Evolutionary conservation across 1,284 basidiomycete genomes (phyloP).

Genomic region (Anthracocystis panici-leucophaei): DNA sequence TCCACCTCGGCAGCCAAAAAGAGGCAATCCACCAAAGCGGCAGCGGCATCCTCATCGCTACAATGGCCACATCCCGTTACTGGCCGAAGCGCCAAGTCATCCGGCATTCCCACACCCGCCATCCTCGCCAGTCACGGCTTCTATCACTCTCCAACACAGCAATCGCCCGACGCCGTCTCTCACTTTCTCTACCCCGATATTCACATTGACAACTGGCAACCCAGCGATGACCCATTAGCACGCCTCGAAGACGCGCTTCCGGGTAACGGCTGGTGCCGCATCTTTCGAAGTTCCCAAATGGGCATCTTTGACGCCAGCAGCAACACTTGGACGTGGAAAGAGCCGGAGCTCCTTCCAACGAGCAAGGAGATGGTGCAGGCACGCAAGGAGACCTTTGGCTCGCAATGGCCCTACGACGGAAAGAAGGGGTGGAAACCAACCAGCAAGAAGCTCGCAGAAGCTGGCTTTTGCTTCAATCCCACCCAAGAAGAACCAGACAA

Average conservation of each 20-base stretch:
- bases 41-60: constrained; percentile 15
- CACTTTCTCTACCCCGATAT: constrained; percentile 61
- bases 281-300: constrained; percentile 38
- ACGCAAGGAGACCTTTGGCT: constrained; percentile 63
- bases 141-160: constrained; percentile 54
- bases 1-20: constrained; percentile 41
- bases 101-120: constrained; percentile 54
- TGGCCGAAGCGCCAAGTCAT: constrained; percentile 29
- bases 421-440: constrained; percentile 69
- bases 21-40: constrained; percentile 30
- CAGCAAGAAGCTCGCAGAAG: constrained; percentile 67
- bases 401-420: constrained; percentile 65
- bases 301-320: constrained; percentile 29
- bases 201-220: constrained; percentile 56
- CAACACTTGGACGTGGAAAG: constrained; percentile 40
- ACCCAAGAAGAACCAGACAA: constrained; percentile 61
- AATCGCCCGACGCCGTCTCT: constrained; percentile 50
- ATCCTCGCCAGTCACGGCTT: constrained; percentile 62
- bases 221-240: constrained; percentile 56
- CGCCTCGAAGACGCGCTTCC: constrained; percentile 43
- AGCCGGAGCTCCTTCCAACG: constrained; percentile 56
- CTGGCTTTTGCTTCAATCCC: constrained; percentile 67
- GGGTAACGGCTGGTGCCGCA: constrained; percentile 49
- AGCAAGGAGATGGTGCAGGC: constrained; percentile 59
- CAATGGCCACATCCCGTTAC: constrained; percentile 51